Evolutionary conservation across 768 basidiomycete species (phyloP).

Genomic region (Mycena polygramma): DNA sequence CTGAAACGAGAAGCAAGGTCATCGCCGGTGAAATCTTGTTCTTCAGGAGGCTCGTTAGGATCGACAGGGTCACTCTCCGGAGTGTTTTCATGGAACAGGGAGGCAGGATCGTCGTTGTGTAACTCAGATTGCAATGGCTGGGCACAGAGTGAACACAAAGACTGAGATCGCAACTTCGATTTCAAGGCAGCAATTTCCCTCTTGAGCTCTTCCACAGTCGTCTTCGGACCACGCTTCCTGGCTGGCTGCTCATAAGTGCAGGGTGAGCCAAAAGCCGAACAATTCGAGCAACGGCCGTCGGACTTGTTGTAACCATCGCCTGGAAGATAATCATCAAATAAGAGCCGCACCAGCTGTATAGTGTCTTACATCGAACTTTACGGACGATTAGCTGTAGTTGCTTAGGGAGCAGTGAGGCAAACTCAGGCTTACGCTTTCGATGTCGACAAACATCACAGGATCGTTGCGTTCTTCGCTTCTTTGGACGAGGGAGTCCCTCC

Average conservation of each 20-base stretch:
- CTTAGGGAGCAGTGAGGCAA: no score
- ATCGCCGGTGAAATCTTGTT: not conserved
- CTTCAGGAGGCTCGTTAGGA: not conserved
- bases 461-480: no score
- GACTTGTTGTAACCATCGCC: not conserved
- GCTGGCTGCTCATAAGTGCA: not conserved
- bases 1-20: slow-evolving; percentile 1
- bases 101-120: not conserved
- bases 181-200: not conserved
- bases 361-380: slow-evolving; percentile 9
- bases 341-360: no score
- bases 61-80: not conserved
- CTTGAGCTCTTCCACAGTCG: not conserved
- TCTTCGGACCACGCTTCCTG: slow-evolving; percentile 2
- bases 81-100: not conserved
- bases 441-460: no score
- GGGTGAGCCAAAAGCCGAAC: not conserved
- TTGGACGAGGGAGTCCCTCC: no score
- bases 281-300: slow-evolving; percentile 1
- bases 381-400: not conserved
- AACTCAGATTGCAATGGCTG: not conserved
- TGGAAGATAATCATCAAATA: not conserved
- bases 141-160: slow-evolving; percentile 6
- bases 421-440: no score
- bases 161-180: slow-evolving; percentile 2